A percentile compares a stretch with the other conserved stretches of the same genome.
These are phyloP conservation scores for Zasmidium cellare DNA, from an alignment of 2,329 filamentous ascomycete species.

Conservation along the genomic window DNA sequence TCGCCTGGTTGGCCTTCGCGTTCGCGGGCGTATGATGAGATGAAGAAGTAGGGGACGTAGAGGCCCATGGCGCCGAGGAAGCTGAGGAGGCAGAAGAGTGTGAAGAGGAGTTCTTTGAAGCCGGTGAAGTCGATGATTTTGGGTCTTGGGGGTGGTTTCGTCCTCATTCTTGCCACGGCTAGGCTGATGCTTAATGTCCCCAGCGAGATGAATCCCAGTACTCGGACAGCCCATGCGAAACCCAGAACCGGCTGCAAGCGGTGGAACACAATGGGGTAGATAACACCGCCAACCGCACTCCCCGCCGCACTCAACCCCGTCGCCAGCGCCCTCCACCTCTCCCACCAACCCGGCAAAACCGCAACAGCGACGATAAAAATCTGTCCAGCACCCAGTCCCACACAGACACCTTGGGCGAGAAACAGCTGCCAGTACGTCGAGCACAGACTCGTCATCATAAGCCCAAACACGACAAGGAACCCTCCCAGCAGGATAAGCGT, in stretches of 20 bases:
- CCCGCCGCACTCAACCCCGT: constrained; percentile 60
- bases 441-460: constrained; percentile 53
- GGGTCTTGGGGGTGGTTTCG: constrained; percentile 40
- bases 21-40: constrained; percentile 55
- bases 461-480: constrained; percentile 46
- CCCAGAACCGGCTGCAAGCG: constrained; percentile 52
- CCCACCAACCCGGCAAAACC: constrained; percentile 66
- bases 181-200: constrained; percentile 22
- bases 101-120: constrained; percentile 35
- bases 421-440: constrained; percentile 53
- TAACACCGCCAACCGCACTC: constrained; percentile 43
- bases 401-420: constrained; percentile 53
- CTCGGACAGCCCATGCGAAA: constrained; percentile 54
- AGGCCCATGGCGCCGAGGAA: constrained; percentile 44
- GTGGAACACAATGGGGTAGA: constrained; percentile 57
- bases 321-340: constrained; percentile 54
- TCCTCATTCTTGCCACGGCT: constrained; percentile 43
- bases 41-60: constrained; percentile 55
- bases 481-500: constrained; percentile 40
- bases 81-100: constrained; percentile 2
- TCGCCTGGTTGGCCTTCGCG: constrained; percentile 22
- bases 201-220: constrained; percentile 48
- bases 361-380: constrained; percentile 65
- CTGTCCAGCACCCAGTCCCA: constrained; percentile 45
- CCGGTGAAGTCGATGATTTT: constrained; percentile 41